Evolutionary conservation across 2,329 filamentous ascomycete species (phyloP).

Genomic region (Setomelanomma holmii): DNA sequence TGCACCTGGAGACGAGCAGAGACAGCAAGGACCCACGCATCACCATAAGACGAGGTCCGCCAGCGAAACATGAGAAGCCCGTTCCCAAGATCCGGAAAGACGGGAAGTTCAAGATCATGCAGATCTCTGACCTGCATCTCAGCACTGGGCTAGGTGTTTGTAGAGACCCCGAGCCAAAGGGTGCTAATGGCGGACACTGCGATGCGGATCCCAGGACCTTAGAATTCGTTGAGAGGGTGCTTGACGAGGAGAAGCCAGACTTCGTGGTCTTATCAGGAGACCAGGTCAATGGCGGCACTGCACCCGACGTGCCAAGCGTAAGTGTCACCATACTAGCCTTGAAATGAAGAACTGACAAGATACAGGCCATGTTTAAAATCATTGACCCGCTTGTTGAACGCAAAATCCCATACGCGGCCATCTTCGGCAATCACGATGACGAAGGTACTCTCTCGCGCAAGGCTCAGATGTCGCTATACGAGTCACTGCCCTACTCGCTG

Average conservation of each 20-base stretch:
- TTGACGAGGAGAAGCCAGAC: conserved; percentile 94
- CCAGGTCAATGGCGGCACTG: conserved; percentile 92
- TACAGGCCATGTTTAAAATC: conserved; percentile 88
- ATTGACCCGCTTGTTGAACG: conserved; percentile 82
- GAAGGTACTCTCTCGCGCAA: conserved; percentile 80
- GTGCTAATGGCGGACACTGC: conserved; percentile 76
- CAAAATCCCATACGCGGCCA: conserved; percentile 89
- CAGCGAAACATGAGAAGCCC: conserved; percentile 70
- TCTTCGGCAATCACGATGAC: conserved; percentile 98
- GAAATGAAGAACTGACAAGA: conserved; percentile 19
- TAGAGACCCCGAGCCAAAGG: conserved; percentile 81
- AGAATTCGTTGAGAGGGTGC: conserved; percentile 81
- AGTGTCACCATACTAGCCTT: conserved; percentile 30
- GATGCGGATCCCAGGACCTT: conserved; percentile 91
- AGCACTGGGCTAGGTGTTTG: conserved; percentile 88
- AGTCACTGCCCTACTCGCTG: conserved; percentile 87
- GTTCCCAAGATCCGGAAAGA: conserved; percentile 81
- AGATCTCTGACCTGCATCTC: conserved; percentile 91
- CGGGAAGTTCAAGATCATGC: conserved; percentile 96
- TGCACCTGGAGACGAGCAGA: conserved; percentile 71
- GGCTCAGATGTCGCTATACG: conserved; percentile 83
- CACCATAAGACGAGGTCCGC: conserved; percentile 76
- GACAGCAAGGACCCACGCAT: conserved; percentile 74
- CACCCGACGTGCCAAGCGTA: conserved; percentile 87
- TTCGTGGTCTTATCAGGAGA: conserved; percentile 91